Evolutionary conservation across 1,284 basidiomycete genomes (phyloP), one percentile per base, ranked within the genome.

Genomic region (Heterobasidion annosum): DNA sequence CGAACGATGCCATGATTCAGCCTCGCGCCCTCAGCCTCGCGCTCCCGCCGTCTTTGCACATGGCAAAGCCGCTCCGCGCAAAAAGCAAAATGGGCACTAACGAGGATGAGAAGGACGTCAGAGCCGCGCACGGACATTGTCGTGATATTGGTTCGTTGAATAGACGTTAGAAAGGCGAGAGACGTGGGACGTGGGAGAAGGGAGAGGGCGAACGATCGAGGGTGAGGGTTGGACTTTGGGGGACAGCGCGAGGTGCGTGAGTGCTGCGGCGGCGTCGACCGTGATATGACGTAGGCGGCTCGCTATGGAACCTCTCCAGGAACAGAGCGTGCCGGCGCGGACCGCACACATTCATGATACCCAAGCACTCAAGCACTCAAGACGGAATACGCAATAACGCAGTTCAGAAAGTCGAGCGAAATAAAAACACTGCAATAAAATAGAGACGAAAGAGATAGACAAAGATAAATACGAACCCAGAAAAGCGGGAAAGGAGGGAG

Each of bases 41-140:
- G 4, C 25, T 3, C 25, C 5, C 25, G 4, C 25, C 25, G 25
- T 3, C 25, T 25, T 3, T 25, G 25, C 25, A 5, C 25, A 25
- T 25, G 25, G 25, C 25, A 25, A 25, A 25, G 25, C 1, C 4
- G 25, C 25, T 25, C 25, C 25, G 25, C 3, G 25, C 25, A 1
- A 25, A 25, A 19, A 5, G 19, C 8, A n/a, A 40, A 42, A 18
- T 18, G 16, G 45, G 19, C 34, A 64, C 65, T 42, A 34, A 68
- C 67, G 50, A 68, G 58, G 43, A 68, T 66, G 55, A 68, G 61
- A 55, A 61, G 56, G 37, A 65, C 56, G 60, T 66, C 65, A 43
- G 63, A 67, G 47, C 45, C 48, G 15, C 55, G 49, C 18, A 55
- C 16, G 7, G 56, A n/a, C 60, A 61, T 61, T 42, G 15, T 58